Evolutionary conservation across 306 rosid genomes (phyloP).

Genomic region (Rubus idaeus): DNA sequence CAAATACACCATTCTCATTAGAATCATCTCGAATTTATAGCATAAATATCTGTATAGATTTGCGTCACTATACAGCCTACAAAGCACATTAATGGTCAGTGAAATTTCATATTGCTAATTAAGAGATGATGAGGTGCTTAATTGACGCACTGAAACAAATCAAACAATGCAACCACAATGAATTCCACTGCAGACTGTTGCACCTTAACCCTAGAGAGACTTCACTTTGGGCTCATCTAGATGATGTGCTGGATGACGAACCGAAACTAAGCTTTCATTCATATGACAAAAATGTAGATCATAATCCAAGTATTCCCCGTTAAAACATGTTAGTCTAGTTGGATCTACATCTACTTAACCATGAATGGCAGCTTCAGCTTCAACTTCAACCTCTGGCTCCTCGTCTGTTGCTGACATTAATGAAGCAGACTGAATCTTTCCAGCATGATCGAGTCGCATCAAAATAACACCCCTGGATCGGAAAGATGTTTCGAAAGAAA

Average conservation of each 20-base stretch:
- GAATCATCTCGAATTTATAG: neutral
- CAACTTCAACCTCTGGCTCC: conserved; percentile 57
- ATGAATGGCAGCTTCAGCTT: conserved; percentile 39
- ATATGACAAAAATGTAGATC: neutral
- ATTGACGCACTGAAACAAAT: neutral
- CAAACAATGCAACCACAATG: neutral
- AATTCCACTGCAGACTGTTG: neutral
- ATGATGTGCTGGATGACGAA: neutral
- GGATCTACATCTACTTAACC: conserved; percentile 22
- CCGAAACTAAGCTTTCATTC: neutral
- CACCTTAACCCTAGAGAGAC: neutral
- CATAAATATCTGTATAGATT: neutral
- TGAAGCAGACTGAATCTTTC: conserved; percentile 96
- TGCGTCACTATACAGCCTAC: neutral
- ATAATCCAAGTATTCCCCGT: neutral
- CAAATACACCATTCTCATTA: neutral
- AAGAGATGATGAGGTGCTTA: neutral
- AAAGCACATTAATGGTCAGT: neutral
- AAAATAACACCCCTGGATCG: conserved; percentile 90
- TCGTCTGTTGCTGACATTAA: conserved; percentile 65
- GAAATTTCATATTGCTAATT: neutral
- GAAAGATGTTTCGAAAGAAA: neutral
- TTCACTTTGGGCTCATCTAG: neutral
- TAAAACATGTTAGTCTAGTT: neutral
- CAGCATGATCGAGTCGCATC: conserved; percentile 85